Conservation (phyloP, 2,329 filamentous ascomycete species). For the Ceratocystis cubensis region DNA sequence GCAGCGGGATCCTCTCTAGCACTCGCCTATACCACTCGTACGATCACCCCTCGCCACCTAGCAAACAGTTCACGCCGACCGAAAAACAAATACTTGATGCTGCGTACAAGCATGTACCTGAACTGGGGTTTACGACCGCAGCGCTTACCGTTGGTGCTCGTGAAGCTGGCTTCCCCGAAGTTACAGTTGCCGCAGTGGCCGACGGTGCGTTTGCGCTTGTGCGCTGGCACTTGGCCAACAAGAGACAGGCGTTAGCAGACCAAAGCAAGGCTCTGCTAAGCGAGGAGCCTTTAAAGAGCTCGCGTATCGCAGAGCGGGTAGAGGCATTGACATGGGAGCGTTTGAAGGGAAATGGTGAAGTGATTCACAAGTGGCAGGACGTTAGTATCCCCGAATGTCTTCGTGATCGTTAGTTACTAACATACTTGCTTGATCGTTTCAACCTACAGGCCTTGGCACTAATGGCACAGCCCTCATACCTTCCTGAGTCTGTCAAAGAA, state of each 20-base stretch:
- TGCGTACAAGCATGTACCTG: conserved; percentile 66
- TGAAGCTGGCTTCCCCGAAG: conserved; percentile 76
- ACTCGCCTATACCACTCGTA: conserved; percentile 55
- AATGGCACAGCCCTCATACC: conserved; percentile 73
- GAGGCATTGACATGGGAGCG: conserved; percentile 63
- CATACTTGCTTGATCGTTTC: not conserved
- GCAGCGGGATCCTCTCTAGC: not conserved
- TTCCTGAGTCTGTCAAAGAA: conserved; percentile 64
- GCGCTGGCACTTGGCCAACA: conserved; percentile 58
- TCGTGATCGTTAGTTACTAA: not conserved
- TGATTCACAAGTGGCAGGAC: conserved; percentile 77
- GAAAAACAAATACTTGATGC: conserved; percentile 69
- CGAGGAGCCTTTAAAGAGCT: conserved; percentile 26
- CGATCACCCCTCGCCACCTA: conserved; percentile 47
- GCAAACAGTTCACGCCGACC: conserved; percentile 48
- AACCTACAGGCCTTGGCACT: conserved; percentile 60
- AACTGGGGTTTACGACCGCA: conserved; percentile 66
- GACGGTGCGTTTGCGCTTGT: conserved; percentile 72
- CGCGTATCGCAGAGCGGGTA: conserved; percentile 50
- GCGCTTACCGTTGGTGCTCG: conserved; percentile 66
- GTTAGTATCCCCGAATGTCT: conserved; percentile 36
- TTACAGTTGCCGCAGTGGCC: conserved; percentile 70
- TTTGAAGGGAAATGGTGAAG: conserved; percentile 56
- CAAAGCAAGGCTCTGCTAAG: conserved; percentile 32
- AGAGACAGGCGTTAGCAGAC: conserved; percentile 47